phyloP scores from a whole-genome alignment of 768 basidiomycete species.

The Pulveroboletus sp. region DNA sequence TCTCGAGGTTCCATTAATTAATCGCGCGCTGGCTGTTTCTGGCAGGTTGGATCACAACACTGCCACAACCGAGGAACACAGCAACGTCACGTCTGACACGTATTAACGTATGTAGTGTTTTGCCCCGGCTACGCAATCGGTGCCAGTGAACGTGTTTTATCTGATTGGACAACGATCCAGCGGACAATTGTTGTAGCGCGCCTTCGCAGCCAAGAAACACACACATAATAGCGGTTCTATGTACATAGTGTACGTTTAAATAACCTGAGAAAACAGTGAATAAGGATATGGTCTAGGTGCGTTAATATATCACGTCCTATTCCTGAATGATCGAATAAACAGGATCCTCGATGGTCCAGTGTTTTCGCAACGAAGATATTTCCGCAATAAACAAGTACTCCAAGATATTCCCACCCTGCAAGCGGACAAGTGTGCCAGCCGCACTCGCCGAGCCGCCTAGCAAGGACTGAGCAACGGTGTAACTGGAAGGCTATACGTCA shows the following conservation, averaged over 20 bases:
- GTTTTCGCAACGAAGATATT: constrained; percentile 68
- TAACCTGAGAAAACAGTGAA: constrained; percentile 7
- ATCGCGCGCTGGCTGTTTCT: no score
- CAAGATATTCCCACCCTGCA: constrained; percentile 79
- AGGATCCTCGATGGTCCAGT: constrained; percentile 71
- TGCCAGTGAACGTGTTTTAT: no score
- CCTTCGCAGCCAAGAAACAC: not conserved
- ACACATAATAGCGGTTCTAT: not conserved
- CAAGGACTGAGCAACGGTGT: constrained; percentile 6
- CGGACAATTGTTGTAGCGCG: no score
- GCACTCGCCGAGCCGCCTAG: constrained; percentile 91
- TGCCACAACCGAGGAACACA: no score
- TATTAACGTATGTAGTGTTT: no score
- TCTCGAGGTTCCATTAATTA: no score
- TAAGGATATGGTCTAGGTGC: constrained; percentile 22
- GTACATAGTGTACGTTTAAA: constrained; percentile 9
- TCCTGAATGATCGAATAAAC: constrained; percentile 89
- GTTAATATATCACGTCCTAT: constrained; percentile 5
- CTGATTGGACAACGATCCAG: no score
- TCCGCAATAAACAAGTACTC: constrained; percentile 97
- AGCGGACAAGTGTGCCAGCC: constrained; percentile 83
- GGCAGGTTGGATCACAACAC: no score
- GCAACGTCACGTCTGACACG: no score
- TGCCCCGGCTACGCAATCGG: no score
- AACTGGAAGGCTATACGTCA: not conserved